Conservation (phyloP, 2,329 filamentous ascomycete species). For the Colletotrichum chrysophilum region DNA sequence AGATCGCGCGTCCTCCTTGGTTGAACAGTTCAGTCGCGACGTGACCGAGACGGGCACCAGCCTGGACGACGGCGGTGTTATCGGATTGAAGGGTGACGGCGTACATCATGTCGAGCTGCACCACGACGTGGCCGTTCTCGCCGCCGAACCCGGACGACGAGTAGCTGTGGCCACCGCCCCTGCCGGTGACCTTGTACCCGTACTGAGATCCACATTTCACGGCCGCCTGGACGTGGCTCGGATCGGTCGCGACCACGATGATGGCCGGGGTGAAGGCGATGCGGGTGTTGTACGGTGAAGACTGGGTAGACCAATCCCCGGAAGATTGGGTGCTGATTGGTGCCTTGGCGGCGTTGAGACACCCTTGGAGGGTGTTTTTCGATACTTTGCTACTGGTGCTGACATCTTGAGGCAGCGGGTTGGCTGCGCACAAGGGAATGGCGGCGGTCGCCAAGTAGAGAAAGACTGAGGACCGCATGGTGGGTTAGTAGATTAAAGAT, state of each 20-base stretch:
- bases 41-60: constrained; percentile 55
- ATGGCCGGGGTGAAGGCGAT: constrained; percentile 43
- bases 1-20: constrained; percentile 44
- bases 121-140: constrained; percentile 51
- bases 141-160: constrained; percentile 53
- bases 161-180: constrained; percentile 58
- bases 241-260: constrained; percentile 47
- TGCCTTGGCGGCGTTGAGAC: constrained; percentile 27
- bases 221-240: constrained; percentile 49
- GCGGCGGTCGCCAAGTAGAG: not conserved
- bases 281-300: constrained; percentile 34
- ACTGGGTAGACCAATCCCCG: constrained; percentile 22
- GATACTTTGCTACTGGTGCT: not conserved
- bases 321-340: constrained; percentile 25
- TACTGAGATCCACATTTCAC: constrained; percentile 48
- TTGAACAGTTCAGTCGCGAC: constrained; percentile 44
- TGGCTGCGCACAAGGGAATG: not conserved
- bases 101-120: constrained; percentile 51
- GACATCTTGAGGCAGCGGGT: not conserved
- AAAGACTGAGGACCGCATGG: not conserved
- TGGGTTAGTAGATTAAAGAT: not conserved
- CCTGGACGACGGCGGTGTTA: constrained; percentile 47
- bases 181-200: constrained; percentile 52
- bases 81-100: constrained; percentile 44
- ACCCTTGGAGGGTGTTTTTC: constrained; percentile 14